Percentiles rank a stretch among this genome's conserved stretches.
These are phyloP conservation scores for Trifolium subterraneum DNA, from an alignment of 306 rosid genomes.

Conservation along the genomic window DNA sequence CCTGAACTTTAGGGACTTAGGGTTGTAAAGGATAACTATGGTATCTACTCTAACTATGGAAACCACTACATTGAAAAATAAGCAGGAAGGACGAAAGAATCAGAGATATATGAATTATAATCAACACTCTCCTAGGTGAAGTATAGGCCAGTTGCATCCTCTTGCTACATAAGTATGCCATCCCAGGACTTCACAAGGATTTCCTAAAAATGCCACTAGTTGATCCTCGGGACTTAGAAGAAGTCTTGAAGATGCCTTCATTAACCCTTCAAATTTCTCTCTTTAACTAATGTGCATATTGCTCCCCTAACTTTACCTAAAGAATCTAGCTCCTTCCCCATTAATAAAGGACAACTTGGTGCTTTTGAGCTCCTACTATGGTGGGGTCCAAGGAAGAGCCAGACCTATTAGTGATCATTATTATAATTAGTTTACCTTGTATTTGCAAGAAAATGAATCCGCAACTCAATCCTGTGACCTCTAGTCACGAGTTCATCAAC, in stretches of 20 bases:
- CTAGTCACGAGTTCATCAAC: background rate
- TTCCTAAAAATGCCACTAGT: background rate
- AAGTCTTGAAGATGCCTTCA: background rate
- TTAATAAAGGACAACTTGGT: conserved; percentile 6
- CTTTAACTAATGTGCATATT: conserved; percentile 27
- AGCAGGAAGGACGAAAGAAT: background rate
- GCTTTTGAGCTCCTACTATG: background rate
- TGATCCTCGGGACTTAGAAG: background rate
- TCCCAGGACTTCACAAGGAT: conserved; percentile 1
- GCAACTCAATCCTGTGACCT: background rate
- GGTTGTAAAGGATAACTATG: conserved; percentile 2
- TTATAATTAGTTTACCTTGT: background rate
- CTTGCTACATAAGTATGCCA: conserved; percentile 13
- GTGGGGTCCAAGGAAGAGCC: background rate
- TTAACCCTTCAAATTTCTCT: conserved; percentile 16
- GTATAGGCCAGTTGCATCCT: background rate
- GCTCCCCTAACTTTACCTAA: conserved; percentile 7
- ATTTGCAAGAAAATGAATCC: background rate
- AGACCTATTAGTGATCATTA: background rate
- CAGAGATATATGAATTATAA: background rate
- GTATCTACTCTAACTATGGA: conserved; percentile 14
- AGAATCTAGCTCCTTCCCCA: conserved; percentile 21
- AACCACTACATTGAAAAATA: background rate
- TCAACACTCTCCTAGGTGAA: conserved; percentile 4
- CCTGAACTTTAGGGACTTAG: background rate